These are phyloP conservation scores for Mimosa pudica DNA, from an alignment of 306 rosid genomes.

Conservation along the genomic window DNA sequence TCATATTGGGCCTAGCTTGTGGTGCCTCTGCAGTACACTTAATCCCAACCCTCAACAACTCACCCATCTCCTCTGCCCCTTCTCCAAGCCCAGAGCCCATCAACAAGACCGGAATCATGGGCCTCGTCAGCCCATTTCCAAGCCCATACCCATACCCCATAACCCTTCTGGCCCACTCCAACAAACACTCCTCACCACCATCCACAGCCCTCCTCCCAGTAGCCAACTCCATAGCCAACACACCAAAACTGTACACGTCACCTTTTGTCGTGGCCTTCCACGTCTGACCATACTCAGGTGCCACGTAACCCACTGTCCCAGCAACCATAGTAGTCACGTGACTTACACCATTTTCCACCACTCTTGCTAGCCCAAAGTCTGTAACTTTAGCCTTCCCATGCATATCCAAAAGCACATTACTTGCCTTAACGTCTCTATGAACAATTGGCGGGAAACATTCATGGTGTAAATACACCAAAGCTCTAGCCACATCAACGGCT, in stretches of 20 bases:
- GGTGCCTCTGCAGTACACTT: conserved; percentile 78
- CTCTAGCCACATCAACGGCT: conserved; percentile 76
- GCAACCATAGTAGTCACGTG: conserved; percentile 95
- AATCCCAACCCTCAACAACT: conserved; percentile 72
- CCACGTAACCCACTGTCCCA: conserved; percentile 90
- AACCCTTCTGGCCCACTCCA: conserved; percentile 73
- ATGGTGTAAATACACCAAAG: conserved; percentile 74
- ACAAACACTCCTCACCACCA: conserved; percentile 88
- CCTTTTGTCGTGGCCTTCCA: conserved; percentile 94
- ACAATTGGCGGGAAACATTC: conserved; percentile 79
- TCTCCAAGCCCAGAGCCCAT: conserved; percentile 59
- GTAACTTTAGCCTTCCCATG: conserved; percentile 79
- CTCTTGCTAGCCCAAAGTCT: conserved; percentile 86
- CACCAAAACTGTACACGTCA: conserved; percentile 88
- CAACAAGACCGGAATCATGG: conserved; percentile 44
- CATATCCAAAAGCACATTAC: conserved; percentile 76
- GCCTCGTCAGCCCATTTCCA: conserved; percentile 35
- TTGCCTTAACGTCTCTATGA: conserved; percentile 92
- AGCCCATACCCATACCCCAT: conserved; percentile 47
- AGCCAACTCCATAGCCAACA: conserved; percentile 82
- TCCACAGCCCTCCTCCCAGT: conserved; percentile 84
- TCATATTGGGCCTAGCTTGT: conserved; percentile 86
- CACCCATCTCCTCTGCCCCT: conserved; percentile 75
- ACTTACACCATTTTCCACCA: conserved; percentile 69
- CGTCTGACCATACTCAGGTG: conserved; percentile 90